phyloP scores from a whole-genome alignment of 441 rosid species.

The Croton laevigatus region DNA sequence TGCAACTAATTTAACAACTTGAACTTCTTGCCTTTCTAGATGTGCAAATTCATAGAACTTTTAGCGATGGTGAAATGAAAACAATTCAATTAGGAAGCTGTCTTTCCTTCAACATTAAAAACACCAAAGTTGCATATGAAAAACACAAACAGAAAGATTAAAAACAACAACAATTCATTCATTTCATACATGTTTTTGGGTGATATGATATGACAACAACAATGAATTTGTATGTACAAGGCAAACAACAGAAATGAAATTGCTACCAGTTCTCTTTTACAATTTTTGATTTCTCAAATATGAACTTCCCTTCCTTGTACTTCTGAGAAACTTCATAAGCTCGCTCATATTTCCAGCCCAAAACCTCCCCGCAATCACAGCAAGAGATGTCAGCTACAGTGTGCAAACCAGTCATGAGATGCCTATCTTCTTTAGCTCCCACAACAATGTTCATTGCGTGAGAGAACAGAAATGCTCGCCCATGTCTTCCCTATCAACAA shows the following conservation, averaged over 20 bases:
- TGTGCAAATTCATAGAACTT: not conserved
- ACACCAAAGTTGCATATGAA: too few species aligned
- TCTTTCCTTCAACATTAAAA: not conserved
- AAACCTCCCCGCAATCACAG: constrained; percentile 60
- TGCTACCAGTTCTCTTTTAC: constrained; percentile 74
- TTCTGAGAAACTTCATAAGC: constrained; percentile 71
- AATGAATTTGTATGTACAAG: constrained; percentile 20
- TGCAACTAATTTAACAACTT: too few species aligned
- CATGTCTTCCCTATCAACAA: constrained; percentile 67
- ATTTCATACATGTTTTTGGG: constrained; percentile 10
- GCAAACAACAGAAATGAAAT: constrained; percentile 13
- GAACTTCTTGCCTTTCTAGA: too few species aligned
- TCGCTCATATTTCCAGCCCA: constrained; percentile 89
- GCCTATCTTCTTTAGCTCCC: constrained; percentile 71
- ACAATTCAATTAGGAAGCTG: not conserved
- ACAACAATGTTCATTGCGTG: constrained; percentile 71
- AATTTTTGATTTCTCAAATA: constrained; percentile 76
- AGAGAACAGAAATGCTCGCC: constrained; percentile 82
- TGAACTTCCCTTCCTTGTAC: constrained; percentile 90
- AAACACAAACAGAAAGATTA: not conserved
- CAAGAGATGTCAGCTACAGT: constrained; percentile 77
- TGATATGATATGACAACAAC: not conserved
- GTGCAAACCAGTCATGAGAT: constrained; percentile 72
- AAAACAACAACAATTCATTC: constrained; percentile 10
- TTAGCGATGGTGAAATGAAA: not conserved